Base-by-base conservation (phyloP, 139 green algal genomes). In the Chlamydomonas sphaeroides region DNA sequence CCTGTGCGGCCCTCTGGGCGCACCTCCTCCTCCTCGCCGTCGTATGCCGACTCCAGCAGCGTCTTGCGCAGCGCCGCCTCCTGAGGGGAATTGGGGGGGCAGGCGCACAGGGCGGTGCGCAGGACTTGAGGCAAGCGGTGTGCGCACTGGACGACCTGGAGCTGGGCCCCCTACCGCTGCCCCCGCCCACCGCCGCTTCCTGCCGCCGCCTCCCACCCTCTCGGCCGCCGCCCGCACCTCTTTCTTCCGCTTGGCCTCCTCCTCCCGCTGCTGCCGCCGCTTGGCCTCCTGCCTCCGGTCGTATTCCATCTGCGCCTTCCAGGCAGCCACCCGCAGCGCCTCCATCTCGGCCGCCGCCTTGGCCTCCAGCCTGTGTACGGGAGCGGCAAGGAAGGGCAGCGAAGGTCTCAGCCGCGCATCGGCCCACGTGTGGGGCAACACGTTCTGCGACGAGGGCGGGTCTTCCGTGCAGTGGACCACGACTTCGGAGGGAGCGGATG, bases 11-110 rank as follows among this genome's bases (percentile, higher is more conserved):
- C n/a, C n/a, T n/a, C n/a, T n/a, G 4, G 49, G 4, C n/a, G 33
- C n/a, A 93, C 33, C 25, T 78, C 74, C 1, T 79, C 76, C 4
- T 69, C 65, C 11, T 91, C 87, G 10, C 86, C 87, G 30, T 93
- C 89, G 49, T 87, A 93, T 18, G 89, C 89, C 45, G 87, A 85
- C 85, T 93, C 89, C 65, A 93, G 83, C 32, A 90, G 67, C 35
- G 68, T 68, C 81, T 88, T 91, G 15, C 69, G 78, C 49, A 93
- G 75, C 20, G 33, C 38, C 11, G 76, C 79, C 69, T 92, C 85
- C 81, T 91, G 84, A 0, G 15, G 51, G 14, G 62, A 20, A 23
- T 17, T 8, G 18, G 45, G 6, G n/a, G 45, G 45, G 10, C n/a
- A n/a, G n/a, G n/a, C n/a, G n/a, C n/a, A n/a, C n/a, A n/a, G n/a